Base-by-base conservation (phyloP, 306 rosid species). In the Corylus heterophylla region DNA sequence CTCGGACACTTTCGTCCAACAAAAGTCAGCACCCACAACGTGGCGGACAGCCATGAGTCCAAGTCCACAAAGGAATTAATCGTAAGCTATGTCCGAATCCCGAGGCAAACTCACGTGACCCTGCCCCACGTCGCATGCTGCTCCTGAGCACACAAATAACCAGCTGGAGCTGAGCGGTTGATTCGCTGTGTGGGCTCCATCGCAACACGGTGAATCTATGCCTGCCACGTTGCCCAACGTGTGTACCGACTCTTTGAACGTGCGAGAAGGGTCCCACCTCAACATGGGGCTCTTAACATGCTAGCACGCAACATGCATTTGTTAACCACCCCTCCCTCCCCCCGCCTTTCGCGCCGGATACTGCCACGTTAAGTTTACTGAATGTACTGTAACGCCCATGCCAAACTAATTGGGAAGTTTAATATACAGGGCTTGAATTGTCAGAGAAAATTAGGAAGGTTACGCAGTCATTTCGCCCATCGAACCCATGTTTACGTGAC, bases 81-180 rank as follows among this genome's bases (percentile, higher is more conserved):
- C 22, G 56, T 77, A 77, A 78, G 52, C 29, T 4, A 20, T 1
- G 39, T 66, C 27, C 52, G 56, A 85, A 82, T 71, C 22, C 78
- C 55, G 18, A 62, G 78, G 80, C 82, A 80, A 47, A 50, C 88
- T 88, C 94, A 88, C 94, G 90, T 90, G 97, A 90, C 54, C 14
- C 4, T 16, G 17, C 62, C 83, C 86, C 86, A 76, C 82, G 67
- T 76, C 88, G 63, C 84, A 82, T 84, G 91, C 71, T 16, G 49
- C 29, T 59, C 69, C 51, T 20, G 13, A 67, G 66, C 25, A 74
- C 54, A 5, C 75, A 67, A 42, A 42, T 6, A 6, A 42, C 45
- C 50, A 75, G 80, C 87, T 90, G 88, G 86, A 80, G 68, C 1
- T 8, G 31, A 6, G 83, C 79, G 51, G 49, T 70, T 20, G 54